Base-by-base conservation (phyloP, 768 basidiomycete species). In the Paxillus rubicundulus region DNA sequence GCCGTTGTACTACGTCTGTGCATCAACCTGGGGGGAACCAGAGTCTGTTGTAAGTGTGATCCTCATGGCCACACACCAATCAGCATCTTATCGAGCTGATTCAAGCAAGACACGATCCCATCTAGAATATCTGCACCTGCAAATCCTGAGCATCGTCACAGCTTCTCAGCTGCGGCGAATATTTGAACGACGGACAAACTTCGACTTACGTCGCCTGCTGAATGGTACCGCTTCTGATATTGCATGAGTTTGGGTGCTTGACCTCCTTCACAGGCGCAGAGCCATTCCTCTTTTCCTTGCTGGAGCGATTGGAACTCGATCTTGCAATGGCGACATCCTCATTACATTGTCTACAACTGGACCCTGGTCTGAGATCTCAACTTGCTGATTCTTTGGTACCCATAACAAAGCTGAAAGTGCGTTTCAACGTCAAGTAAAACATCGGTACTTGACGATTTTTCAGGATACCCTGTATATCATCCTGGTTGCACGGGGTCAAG, bases 71-170 rank as follows among this genome's bases (percentile, higher is more conserved):
- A 28, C 28, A 41, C 34, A 41, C 32, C 32, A 21, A 21, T 45
- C 47, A 42, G 45, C 47, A 52, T 42, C 58, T 55, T 61, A 55
- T 74, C 63, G 72, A 62, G 53, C 68, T 76, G 66, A 64, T 72
- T 77, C 73, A 86, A 85, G 81, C 50, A 85, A 98, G 96, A 87
- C 89, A 58, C 82, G 96, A 50, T 81, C 84, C 18, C 97, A 98
- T 74, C 81, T 99, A 54, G 96, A 98, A 69, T 97, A 97, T 70
- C 75, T 98, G 8, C 89, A 99, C 67, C 76, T 98, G 2, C 95
- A 97, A 70, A 90, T 98, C 50, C 70, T 98, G 27, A 94, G 91
- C 58, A 84, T 97, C 33, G 85, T 97, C 42, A 91, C 94, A 2
- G 87, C 84, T 2, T 76, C 85, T 4, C 94, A 98, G 67, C 76